These are phyloP conservation scores for Sclerospora graminicola DNA, from an alignment of 352 stramenopile genomes.

Conservation along the genomic window DNA sequence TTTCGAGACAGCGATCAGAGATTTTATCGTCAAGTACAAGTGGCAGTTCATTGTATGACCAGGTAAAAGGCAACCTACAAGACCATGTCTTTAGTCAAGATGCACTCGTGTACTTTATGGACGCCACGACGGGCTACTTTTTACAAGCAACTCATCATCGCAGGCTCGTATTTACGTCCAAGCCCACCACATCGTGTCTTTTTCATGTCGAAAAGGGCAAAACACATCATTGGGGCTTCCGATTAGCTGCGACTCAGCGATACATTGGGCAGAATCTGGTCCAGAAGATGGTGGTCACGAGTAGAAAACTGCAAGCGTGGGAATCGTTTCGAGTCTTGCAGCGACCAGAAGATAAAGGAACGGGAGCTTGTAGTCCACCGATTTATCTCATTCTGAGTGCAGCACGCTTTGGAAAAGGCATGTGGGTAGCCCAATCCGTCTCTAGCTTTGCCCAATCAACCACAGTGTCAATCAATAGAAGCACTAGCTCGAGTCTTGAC, in stretches of 20 bases:
- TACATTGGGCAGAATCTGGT: conserved; percentile 76
- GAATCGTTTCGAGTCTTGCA: conserved; percentile 66
- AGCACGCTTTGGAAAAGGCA: conserved; percentile 68
- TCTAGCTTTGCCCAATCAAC: conserved; percentile 7
- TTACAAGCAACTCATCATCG: conserved; percentile 47
- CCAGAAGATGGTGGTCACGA: conserved; percentile 37
- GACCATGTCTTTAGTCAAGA: conserved; percentile 42
- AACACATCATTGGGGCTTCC: conserved; percentile 74
- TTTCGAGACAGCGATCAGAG: no score
- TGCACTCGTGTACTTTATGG: conserved; percentile 59
- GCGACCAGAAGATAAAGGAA: conserved; percentile 13
- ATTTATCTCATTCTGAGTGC: conserved; percentile 72
- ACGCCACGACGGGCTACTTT: conserved; percentile 39
- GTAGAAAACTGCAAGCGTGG: conserved; percentile 63
- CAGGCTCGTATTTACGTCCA: conserved; percentile 53
- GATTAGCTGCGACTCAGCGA: conserved; percentile 44
- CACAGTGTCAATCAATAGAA: no score
- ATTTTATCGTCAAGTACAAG: no score
- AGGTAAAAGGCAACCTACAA: conserved; percentile 40
- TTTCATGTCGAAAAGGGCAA: conserved; percentile 66
- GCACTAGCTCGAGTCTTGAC: conserved; percentile 7
- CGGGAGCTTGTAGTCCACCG: conserved; percentile 8
- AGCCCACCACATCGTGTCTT: conserved; percentile 54
- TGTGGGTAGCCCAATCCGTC: conserved; percentile 55
- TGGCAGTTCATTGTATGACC: conserved; percentile 58